phyloP scores from a whole-genome alignment of 305 asterid genomes.

The Rubia occidens region DNA sequence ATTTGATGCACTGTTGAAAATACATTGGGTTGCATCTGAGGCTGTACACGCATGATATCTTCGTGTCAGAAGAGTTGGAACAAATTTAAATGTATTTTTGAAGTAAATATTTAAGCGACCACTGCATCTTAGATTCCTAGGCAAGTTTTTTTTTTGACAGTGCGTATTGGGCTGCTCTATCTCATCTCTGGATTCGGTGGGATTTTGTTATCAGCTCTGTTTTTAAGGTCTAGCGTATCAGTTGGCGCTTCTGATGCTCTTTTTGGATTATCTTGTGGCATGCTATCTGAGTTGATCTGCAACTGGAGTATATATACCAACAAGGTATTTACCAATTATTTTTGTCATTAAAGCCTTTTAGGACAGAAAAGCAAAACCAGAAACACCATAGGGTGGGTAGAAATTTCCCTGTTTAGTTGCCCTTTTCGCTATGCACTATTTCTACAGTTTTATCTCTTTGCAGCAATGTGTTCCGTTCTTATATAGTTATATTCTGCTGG shows the following conservation, averaged over 20 bases:
- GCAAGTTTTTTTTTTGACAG: slow-evolving; percentile 17
- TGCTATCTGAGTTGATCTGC: neutral
- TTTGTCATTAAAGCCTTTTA: no score
- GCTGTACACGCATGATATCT: no score
- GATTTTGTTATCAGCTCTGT: slow-evolving; percentile 37
- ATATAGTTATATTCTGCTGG: neutral
- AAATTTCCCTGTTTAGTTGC: neutral
- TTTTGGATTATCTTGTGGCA: neutral
- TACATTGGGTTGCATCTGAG: no score
- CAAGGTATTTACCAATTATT: slow-evolving; percentile 1
- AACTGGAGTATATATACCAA: neutral
- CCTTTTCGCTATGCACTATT: no score
- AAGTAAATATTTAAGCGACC: no score
- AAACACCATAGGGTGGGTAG: no score
- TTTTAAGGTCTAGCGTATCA: slow-evolving; percentile 24
- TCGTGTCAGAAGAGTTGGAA: no score
- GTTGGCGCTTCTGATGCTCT: neutral
- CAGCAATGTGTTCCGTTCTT: neutral
- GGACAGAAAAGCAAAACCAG: neutral
- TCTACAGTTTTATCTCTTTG: no score
- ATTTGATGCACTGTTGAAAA: no score
- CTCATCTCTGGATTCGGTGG: slow-evolving; percentile 42
- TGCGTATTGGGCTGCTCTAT: slow-evolving; percentile 37
- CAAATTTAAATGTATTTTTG: no score
- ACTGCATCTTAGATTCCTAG: neutral